Percentiles rank a stretch among this genome's conserved stretches.
These are phyloP conservation scores for Acanthamoeba castellanii DNA, from an alignment of 208 protist genomes.

Conservation along the genomic window DNA sequence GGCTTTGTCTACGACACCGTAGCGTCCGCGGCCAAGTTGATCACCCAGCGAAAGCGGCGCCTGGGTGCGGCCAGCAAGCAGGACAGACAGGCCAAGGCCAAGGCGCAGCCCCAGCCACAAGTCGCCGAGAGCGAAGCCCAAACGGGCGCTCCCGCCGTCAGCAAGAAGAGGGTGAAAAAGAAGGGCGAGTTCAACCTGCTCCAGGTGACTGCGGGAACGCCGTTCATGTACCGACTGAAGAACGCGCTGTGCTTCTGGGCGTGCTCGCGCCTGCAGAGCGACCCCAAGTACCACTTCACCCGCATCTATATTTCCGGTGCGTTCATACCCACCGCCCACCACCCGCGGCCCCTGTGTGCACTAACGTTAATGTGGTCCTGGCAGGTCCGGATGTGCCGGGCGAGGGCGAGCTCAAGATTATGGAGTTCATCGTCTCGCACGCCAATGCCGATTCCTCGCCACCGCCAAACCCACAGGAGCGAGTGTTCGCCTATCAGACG, in stretches of 20 bases:
- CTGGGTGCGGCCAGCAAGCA: neutral
- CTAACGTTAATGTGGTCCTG: neutral
- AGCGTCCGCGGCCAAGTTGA: slow-evolving; percentile 59
- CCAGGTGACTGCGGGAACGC: slow-evolving; percentile 45
- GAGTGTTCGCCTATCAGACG: neutral
- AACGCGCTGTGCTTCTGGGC: slow-evolving; percentile 49
- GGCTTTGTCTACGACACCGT: neutral
- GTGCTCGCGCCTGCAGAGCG: neutral
- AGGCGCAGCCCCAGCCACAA: neutral
- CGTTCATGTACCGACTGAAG: slow-evolving; percentile 53
- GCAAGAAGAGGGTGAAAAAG: neutral
- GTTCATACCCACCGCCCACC: neutral
- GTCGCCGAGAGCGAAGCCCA: neutral
- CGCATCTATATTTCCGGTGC: slow-evolving; percentile 23
- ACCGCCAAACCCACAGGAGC: neutral
- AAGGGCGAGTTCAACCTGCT: slow-evolving; percentile 23
- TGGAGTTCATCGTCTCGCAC: slow-evolving; percentile 9
- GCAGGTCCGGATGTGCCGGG: slow-evolving; percentile 51
- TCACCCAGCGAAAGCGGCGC: slow-evolving; percentile 19
- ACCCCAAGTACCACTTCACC: slow-evolving; percentile 14
- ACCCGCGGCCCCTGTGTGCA: neutral
- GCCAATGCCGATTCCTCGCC: slow-evolving; percentile 12
- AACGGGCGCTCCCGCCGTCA: neutral
- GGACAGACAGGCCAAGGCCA: neutral
- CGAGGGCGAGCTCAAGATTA: slow-evolving; percentile 54